Evolutionary conservation across 192 early-diverging fungal genomes (phyloP).

Genomic region (Thamnidium elegans): DNA sequence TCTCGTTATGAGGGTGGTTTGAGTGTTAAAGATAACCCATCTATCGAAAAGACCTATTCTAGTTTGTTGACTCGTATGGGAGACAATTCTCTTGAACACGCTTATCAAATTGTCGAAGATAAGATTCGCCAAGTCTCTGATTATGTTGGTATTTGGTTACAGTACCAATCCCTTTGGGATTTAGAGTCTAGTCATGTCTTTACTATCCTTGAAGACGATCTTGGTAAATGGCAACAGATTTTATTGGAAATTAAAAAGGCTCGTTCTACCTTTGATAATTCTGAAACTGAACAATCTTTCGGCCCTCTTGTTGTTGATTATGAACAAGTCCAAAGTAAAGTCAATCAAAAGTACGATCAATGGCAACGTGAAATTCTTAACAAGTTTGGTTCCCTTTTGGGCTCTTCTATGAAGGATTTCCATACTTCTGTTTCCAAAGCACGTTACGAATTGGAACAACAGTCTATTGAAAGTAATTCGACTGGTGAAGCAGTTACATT

Average conservation of each 20-base stretch:
- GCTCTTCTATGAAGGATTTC: conserved; percentile 78
- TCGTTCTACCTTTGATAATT: conserved; percentile 94
- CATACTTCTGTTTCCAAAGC: conserved; percentile 71
- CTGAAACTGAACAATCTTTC: conserved; percentile 84
- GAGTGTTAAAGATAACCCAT: conserved; percentile 51
- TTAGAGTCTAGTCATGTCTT: conserved; percentile 85
- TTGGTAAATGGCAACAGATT: conserved; percentile 90
- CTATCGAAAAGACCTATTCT: conserved; percentile 60
- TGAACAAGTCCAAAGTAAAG: conserved; percentile 97
- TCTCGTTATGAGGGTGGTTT: conserved; percentile 87
- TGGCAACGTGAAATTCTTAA: conserved; percentile 97
- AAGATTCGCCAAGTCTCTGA: conserved; percentile 72
- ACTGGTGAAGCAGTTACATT: conserved; percentile 92
- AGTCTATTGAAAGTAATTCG: conserved; percentile 76
- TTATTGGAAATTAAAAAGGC: conserved; percentile 93
- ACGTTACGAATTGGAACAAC: conserved; percentile 84
- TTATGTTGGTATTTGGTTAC: conserved; percentile 94
- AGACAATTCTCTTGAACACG: conserved; percentile 64
- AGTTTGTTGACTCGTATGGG: conserved; percentile 72
- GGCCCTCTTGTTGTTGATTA: conserved; percentile 89
- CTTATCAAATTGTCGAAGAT: conserved; percentile 81
- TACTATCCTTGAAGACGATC: conserved; percentile 80
- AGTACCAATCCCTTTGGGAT: conserved; percentile 99
- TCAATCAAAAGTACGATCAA: conserved; percentile 94
- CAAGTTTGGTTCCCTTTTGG: conserved; percentile 83